phyloP scores from a whole-genome alignment of 768 basidiomycete genomes.

The Mycena olivaceomarginata region DNA sequence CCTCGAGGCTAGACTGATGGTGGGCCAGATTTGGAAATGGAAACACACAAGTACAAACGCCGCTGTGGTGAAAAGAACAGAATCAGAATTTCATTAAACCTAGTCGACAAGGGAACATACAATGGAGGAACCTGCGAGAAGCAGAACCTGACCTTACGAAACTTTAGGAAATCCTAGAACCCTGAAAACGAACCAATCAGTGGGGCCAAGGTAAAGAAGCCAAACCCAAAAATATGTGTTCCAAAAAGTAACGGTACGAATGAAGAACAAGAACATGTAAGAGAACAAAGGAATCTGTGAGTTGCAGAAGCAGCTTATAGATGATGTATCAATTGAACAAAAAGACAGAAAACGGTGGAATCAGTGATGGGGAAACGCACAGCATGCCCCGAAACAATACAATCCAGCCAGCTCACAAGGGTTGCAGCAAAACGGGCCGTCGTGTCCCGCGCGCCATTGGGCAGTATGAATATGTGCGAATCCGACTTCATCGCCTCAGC shows the following conservation, averaged over 20 bases:
- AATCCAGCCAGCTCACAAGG: constrained; percentile 61
- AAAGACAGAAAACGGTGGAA: neutral
- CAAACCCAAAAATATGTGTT: constrained; percentile 60
- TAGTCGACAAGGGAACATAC: constrained; percentile 19
- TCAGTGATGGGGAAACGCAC: constrained; percentile 3
- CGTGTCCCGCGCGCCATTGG: constrained; percentile 66
- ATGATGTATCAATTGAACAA: constrained; percentile 52
- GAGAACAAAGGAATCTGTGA: constrained; percentile 9
- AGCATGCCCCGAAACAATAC: constrained; percentile 64
- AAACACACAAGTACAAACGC: constrained; percentile 29
- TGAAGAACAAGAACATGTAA: constrained; percentile 26
- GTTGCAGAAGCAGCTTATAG: constrained; percentile 46
- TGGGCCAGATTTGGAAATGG: constrained; percentile 4
- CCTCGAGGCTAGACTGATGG: constrained; percentile 34
- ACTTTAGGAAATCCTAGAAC: constrained; percentile 66
- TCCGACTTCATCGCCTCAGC: constrained; percentile 65
- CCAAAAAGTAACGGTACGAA: constrained; percentile 65
- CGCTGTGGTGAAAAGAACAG: neutral
- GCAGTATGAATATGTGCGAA: constrained; percentile 63
- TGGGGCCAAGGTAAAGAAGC: constrained; percentile 61
- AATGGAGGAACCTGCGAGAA: constrained; percentile 24
- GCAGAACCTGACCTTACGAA: constrained; percentile 28
- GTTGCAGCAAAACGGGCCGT: constrained; percentile 53
- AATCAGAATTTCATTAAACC: constrained; percentile 26
- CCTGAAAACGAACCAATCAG: constrained; percentile 62